Evolutionary conservation across 805 yeast genomes (phyloP).

Genomic region (Cyberlindnera mrakii): DNA sequence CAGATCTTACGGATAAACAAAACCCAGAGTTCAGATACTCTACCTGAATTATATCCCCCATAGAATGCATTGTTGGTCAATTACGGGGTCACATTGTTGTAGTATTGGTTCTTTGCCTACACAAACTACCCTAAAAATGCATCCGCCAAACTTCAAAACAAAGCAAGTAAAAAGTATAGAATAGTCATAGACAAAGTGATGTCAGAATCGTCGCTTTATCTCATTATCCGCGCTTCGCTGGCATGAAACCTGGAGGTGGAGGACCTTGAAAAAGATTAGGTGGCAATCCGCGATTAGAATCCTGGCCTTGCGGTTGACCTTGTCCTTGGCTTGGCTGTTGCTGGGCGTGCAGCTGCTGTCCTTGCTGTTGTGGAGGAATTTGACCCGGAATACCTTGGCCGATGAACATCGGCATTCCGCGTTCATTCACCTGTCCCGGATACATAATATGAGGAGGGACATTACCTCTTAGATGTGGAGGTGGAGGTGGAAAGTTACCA

Average conservation of each 20-base stretch:
- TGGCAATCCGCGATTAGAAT: background rate
- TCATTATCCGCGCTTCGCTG: background rate
- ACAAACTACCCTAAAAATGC: too few relatives aligned
- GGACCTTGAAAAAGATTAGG: background rate
- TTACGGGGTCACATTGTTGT: too few relatives aligned
- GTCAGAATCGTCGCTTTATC: background rate
- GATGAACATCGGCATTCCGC: conserved; percentile 6
- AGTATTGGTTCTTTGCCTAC: too few relatives aligned
- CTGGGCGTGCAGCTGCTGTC: conserved; percentile 9
- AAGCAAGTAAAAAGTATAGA: too few relatives aligned
- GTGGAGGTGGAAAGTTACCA: conserved; percentile 10
- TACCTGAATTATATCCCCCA: too few relatives aligned
- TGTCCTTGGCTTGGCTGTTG: conserved; percentile 9
- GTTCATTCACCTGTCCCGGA: conserved; percentile 6
- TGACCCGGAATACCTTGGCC: conserved; percentile 17
- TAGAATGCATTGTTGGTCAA: too few relatives aligned
- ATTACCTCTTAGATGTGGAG: conserved; percentile 9
- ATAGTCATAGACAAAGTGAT: background rate
- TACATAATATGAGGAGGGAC: conserved; percentile 12
- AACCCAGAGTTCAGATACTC: conserved; percentile 30
- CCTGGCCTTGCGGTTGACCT: background rate
- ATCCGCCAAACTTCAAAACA: too few relatives aligned
- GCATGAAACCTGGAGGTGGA: background rate
- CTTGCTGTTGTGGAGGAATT: conserved; percentile 18
- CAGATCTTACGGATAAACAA: conserved; percentile 38